Conservation (phyloP, 2,329 filamentous ascomycete species). For the Pseudogymnoascus destructans region DNA sequence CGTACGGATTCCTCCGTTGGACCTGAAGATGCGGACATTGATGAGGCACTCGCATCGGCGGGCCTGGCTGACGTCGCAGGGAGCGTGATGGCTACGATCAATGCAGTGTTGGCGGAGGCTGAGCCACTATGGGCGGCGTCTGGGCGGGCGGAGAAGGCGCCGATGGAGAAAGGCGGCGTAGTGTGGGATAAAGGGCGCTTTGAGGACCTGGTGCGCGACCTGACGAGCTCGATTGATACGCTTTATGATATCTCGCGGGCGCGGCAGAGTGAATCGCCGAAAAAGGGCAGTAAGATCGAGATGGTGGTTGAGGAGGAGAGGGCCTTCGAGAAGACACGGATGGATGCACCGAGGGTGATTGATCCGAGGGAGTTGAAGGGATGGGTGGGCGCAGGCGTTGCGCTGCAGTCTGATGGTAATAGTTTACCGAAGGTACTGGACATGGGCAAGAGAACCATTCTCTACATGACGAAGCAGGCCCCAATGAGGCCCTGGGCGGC, state of each 20-base stretch:
- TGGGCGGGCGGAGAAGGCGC: conserved; percentile 32
- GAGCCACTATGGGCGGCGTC: conserved; percentile 57
- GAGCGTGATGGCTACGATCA: conserved; percentile 68
- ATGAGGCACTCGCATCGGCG: conserved; percentile 56
- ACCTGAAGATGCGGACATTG: conserved; percentile 39
- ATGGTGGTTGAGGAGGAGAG: conserved; percentile 25
- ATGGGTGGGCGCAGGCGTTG: not conserved
- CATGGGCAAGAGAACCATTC: conserved; percentile 21
- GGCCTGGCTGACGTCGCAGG: conserved; percentile 65
- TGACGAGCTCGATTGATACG: conserved; percentile 67
- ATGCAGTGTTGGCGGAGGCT: conserved; percentile 64
- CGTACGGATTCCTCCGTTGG: conserved; percentile 41
- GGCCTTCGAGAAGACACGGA: conserved; percentile 44
- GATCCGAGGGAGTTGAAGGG: conserved; percentile 29
- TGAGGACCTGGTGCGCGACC: conserved; percentile 58
- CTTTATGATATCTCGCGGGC: conserved; percentile 64
- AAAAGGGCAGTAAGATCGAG: not conserved
- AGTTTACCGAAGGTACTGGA: not conserved
- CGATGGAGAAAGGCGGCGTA: conserved; percentile 43
- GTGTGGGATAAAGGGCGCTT: conserved; percentile 61
- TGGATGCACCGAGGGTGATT: conserved; percentile 48
- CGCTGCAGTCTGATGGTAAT: not conserved
- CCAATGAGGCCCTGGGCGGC: not conserved
- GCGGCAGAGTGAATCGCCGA: conserved; percentile 27
- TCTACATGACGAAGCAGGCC: conserved; percentile 5